These are phyloP conservation scores for Candida xiaguanensis DNA, from an alignment of 805 yeast species.

Conservation along the genomic window DNA sequence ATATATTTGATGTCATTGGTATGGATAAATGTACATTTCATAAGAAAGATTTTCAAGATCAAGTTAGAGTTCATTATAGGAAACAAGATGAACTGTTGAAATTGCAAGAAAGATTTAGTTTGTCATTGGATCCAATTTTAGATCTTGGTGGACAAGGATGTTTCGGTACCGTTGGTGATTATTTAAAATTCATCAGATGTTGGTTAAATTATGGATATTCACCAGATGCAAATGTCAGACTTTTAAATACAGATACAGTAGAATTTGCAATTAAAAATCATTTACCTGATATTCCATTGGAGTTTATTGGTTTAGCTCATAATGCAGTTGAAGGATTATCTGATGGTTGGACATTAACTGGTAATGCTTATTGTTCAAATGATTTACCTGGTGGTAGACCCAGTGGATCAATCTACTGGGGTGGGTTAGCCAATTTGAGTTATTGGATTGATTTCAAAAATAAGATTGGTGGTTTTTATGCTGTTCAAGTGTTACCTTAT, in stretches of 20 bases:
- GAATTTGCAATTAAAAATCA: conserved; percentile 31
- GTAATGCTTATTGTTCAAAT: conserved; percentile 26
- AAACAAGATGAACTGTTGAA: conserved; percentile 12
- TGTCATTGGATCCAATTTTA: conserved; percentile 19
- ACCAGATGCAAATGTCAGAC: conserved; percentile 32
- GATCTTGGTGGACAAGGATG: conserved; percentile 47
- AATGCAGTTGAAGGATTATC: conserved; percentile 13
- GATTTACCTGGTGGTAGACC: conserved; percentile 33
- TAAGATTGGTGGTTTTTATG: conserved; percentile 38
- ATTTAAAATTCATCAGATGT: conserved; percentile 33
- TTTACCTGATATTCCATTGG: conserved; percentile 21
- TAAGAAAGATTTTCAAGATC: conserved; percentile 12
- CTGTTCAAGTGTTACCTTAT: conserved; percentile 33
- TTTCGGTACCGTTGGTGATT: conserved; percentile 35
- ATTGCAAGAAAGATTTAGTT: conserved; percentile 14
- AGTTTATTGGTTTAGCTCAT: conserved; percentile 18
- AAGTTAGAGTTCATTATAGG: conserved; percentile 16
- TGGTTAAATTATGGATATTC: conserved; percentile 39
- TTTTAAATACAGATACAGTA: conserved; percentile 25
- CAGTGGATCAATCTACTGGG: conserved; percentile 33
- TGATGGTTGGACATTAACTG: conserved; percentile 35
- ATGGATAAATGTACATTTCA: conserved; percentile 28
- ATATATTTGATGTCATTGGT: conserved; percentile 32
- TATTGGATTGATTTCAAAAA: conserved; percentile 40
- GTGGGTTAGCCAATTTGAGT: conserved; percentile 36